phyloP scores from a whole-genome alignment of 495 filamentous ascomycete genomes.

The Podospora comata region DNA sequence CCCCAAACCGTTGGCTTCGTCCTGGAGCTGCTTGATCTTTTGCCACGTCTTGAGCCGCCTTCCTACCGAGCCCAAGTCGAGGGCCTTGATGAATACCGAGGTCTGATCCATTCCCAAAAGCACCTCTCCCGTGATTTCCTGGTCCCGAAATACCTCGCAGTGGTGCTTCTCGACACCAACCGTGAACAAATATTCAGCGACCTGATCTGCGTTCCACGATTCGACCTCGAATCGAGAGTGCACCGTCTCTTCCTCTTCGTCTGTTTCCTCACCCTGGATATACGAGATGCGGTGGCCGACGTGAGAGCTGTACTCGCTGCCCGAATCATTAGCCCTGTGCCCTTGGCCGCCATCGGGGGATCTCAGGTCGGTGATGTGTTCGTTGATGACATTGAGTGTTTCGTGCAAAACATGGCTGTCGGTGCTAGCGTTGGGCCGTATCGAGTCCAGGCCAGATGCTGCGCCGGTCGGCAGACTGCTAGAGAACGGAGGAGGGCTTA shows the following conservation, averaged over 20 bases:
- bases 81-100: slow-evolving; percentile 88
- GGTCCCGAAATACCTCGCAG: slow-evolving; percentile 90
- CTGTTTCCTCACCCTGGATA: slow-evolving; percentile 83
- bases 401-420: slow-evolving; percentile 91
- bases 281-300: slow-evolving; percentile 76
- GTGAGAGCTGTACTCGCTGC: slow-evolving; percentile 83
- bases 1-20: slow-evolving; percentile 60
- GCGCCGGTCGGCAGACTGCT: slow-evolving; percentile 24
- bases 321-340: slow-evolving; percentile 69
- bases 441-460: slow-evolving; percentile 16
- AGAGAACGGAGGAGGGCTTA: slow-evolving; percentile 20
- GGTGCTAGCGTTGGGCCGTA: slow-evolving; percentile 40
- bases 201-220: slow-evolving; percentile 70
- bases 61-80: slow-evolving; percentile 89
- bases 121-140: slow-evolving; percentile 94
- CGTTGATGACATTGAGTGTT: slow-evolving; percentile 93
- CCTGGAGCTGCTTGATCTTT: slow-evolving; percentile 82
- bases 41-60: slow-evolving; percentile 90
- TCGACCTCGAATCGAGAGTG: slow-evolving; percentile 64
- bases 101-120: slow-evolving; percentile 92
- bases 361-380: slow-evolving; percentile 93
- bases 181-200: slow-evolving; percentile 80
- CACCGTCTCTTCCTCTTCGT: slow-evolving; percentile 59
- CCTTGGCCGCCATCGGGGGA: slow-evolving; percentile 56
- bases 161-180: slow-evolving; percentile 77